Conservation (phyloP, 768 basidiomycete genomes). For the Astraeus odoratus region DNA sequence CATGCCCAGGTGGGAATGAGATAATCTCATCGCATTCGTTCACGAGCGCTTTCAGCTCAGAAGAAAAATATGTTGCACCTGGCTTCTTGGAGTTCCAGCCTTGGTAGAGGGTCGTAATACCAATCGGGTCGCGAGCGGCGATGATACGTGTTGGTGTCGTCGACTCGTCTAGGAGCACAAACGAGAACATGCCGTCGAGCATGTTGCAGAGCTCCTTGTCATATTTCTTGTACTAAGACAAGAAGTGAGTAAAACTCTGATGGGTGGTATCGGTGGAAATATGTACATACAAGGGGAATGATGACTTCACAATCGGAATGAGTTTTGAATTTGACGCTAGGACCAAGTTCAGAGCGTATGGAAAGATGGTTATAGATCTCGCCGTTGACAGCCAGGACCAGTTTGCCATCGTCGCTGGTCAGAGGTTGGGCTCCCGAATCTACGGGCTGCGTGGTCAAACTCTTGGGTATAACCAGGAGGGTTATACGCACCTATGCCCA, state of each 20-base stretch:
- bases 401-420: slow-evolving; percentile 74
- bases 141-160: slow-evolving; percentile 85
- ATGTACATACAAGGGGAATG: slow-evolving; percentile 67
- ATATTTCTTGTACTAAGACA: slow-evolving; percentile 73
- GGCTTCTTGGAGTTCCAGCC: slow-evolving; percentile 85
- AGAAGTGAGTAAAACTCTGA: background rate
- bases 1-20: slow-evolving; percentile 95
- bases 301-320: slow-evolving; percentile 99
- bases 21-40: slow-evolving; percentile 94
- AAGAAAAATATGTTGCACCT: slow-evolving; percentile 84
- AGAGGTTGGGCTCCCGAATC: slow-evolving; percentile 97
- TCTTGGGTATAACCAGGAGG: background rate
- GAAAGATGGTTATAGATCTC: slow-evolving; percentile 97
- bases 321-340: slow-evolving; percentile 81
- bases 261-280: background rate
- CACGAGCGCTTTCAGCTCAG: slow-evolving; percentile 87
- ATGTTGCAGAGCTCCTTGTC: slow-evolving; percentile 68
- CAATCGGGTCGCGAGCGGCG: slow-evolving; percentile 94
- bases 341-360: slow-evolving; percentile 60
- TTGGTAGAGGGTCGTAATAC: slow-evolving; percentile 98
- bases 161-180: slow-evolving; percentile 91
- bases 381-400: slow-evolving; percentile 90
- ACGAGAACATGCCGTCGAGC: slow-evolving; percentile 99
- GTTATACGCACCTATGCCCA: slow-evolving; percentile 78
- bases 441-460: slow-evolving; percentile 24